These are phyloP conservation scores for Galeopsis tetrahit DNA, from an alignment of 257 asterid genomes.

Conservation along the genomic window DNA sequence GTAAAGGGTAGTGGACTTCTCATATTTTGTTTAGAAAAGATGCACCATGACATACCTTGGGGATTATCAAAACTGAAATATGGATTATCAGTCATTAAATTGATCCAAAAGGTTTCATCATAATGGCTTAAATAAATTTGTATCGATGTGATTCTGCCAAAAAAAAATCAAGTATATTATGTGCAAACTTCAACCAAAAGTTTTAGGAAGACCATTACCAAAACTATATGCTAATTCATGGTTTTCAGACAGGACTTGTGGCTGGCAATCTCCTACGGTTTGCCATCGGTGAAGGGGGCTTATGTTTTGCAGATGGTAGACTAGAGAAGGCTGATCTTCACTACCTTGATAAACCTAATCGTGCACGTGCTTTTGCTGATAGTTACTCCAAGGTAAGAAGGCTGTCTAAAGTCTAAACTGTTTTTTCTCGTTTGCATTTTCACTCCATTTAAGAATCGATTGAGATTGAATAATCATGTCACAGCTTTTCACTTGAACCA, in stretches of 20 bases:
- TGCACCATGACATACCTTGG: too few species aligned
- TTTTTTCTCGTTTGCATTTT: not conserved
- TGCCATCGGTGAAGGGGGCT: constrained; percentile 63
- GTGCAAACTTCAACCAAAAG: constrained; percentile 1
- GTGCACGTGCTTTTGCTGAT: constrained; percentile 88
- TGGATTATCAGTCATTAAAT: not conserved
- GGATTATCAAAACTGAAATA: not conserved
- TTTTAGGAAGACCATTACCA: not conserved
- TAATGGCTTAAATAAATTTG: not conserved
- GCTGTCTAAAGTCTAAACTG: not conserved
- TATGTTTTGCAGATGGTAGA: constrained; percentile 67
- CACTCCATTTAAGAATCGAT: not conserved
- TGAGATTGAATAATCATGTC: not conserved
- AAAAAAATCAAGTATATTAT: not conserved
- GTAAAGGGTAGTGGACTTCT: not conserved
- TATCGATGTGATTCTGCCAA: not conserved
- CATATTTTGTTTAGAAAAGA: not conserved
- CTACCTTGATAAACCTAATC: constrained; percentile 77
- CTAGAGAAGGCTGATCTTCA: constrained; percentile 84
- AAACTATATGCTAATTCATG: not conserved
- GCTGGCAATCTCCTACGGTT: constrained; percentile 75
- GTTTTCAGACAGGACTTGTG: constrained; percentile 64
- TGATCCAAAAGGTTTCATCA: not conserved
- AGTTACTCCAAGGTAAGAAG: constrained; percentile 84
- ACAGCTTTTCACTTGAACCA: not conserved